phyloP scores from a whole-genome alignment of 1,284 basidiomycete species.

The Macrocybe sp. region DNA sequence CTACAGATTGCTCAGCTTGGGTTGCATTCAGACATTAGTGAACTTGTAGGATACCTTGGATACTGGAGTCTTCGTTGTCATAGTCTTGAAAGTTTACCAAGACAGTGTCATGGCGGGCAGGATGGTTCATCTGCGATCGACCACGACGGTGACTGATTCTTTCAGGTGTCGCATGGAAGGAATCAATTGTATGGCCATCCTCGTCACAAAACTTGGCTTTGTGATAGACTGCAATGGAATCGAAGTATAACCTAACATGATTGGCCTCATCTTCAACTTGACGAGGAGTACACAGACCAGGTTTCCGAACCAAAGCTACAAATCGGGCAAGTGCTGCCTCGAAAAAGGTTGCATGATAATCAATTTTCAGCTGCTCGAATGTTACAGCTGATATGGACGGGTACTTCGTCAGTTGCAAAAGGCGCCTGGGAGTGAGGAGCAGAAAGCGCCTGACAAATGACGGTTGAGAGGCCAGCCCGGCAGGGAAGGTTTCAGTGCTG shows the following conservation, averaged over 20 bases:
- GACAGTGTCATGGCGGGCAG: conserved; percentile 18
- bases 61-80: conserved; percentile 5
- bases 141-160: too few species aligned
- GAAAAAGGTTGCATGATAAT: conserved; percentile 23
- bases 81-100: conserved; percentile 15
- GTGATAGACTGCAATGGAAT: too few species aligned
- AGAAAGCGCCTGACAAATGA: too few species aligned
- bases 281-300: too few species aligned
- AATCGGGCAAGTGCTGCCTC: conserved; percentile 23
- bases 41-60: conserved; percentile 6
- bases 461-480: conserved; percentile 6
- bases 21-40: not conserved
- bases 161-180: too few species aligned
- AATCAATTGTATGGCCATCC: too few species aligned
- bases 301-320: conserved; percentile 8
- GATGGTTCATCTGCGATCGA: not conserved
- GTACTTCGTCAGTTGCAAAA: conserved; percentile 17
- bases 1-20: conserved; percentile 7
- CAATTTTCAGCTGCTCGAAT: conserved; percentile 9
- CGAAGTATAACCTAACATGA: too few species aligned
- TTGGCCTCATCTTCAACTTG: too few species aligned
- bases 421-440: not conserved
- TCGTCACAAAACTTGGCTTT: too few species aligned
- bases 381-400: conserved; percentile 11
- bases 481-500: conserved; percentile 3